Base-by-base conservation (phyloP, 768 basidiomycete genomes). In the Grammothele lineata region DNA sequence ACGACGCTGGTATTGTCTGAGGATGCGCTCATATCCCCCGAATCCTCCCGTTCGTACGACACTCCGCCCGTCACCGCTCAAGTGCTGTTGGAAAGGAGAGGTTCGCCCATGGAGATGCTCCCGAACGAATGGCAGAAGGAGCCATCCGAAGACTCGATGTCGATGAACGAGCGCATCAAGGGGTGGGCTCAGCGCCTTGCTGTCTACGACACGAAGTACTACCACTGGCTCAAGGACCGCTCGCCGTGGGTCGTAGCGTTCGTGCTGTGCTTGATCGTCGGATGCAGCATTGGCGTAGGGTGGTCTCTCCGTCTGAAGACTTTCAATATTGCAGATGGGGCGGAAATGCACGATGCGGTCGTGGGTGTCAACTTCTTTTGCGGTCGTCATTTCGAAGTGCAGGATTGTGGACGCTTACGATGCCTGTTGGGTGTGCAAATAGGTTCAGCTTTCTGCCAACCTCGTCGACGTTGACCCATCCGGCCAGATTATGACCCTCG, bases 401-500 rank as follows among this genome's bases (percentile, higher is more conserved):
- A 25, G 14, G 15, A 39, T 25, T n/a, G n/a, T n/a, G n/a, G n/a
- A n/a, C n/a, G n/a, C n/a, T n/a, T n/a, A n/a, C n/a, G n/a, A n/a
- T n/a, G n/a, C n/a, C n/a, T n/a, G n/a, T n/a, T n/a, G n/a, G n/a
- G n/a, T n/a, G n/a, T n/a, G n/a, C n/a, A n/a, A n/a, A n/a, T 34
- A 55, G 54, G 54, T 55, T 5, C 34, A 40, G 14, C 30, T 55
- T 22, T 37, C 26, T 7, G 50, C 54, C 8, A 51, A 51, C 43
- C 25, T 55, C 18, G 45, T 55, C 33, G 34, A 46, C 4, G 34
- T 55, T 17, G 54, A 55, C 25, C 43, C 54, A 1, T 37, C 38
- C 0, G 37, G 21, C 4, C 54, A 55, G 36, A 32, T 30, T 7
- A 55, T 55, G 45, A 51, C 47, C 2, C 36, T 55, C 1, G 54